Base-by-base conservation (phyloP, 768 basidiomycete species). In the Gloeophyllum trabeum region DNA sequence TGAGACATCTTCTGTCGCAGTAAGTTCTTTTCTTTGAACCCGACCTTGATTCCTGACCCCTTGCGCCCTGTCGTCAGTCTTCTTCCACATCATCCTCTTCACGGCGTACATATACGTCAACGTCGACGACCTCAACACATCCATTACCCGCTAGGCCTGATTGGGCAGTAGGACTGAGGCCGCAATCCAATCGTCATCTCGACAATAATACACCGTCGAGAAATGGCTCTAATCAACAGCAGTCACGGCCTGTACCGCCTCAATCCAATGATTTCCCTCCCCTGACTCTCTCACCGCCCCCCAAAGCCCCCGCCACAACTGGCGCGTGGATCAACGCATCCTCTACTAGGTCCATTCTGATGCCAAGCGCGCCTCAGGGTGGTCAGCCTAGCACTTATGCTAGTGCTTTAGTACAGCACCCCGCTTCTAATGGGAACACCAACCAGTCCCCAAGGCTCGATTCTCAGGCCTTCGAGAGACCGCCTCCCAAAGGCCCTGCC, bases 111-210 rank as follows among this genome's bases (percentile, higher is more conserved):
- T 84, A 73, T 48, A 83, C 82, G 1, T 86, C 85, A 24, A 75
- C 73, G 7, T 37, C 36, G 1, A 67, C 81, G 4, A 85, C 85
- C 3, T 83, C 81, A 69, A 87, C 61, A 48, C 77, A 79, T 43
- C 88, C 87, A 12, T 68, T 91, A 28, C 88, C 88, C 3, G 64
- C 85, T 2, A 71, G 88, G 44, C 88, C 88, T 30, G 88, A 91
- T 56, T 91, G 89, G 88, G 87, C 88, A 14, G 83, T 90, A 3
- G 85, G 85, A 13, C 66, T 90, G 24, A 86, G 81, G 56, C 75
- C 85, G 0, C 80, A 85, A 46, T 78, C 80, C 22, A 82, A 76
- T 10, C 58, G 83, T 21, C 73, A 82, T 48, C 36, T 70, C 23
- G 61, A 70, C 1, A 63, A 63, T 21, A 25, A 43, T 21, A 45